Evolutionary conservation across 75 land plant genomes (phyloP), one percentile per base, ranked within the genome.

Genomic region (Pinus tabuliformis): DNA sequence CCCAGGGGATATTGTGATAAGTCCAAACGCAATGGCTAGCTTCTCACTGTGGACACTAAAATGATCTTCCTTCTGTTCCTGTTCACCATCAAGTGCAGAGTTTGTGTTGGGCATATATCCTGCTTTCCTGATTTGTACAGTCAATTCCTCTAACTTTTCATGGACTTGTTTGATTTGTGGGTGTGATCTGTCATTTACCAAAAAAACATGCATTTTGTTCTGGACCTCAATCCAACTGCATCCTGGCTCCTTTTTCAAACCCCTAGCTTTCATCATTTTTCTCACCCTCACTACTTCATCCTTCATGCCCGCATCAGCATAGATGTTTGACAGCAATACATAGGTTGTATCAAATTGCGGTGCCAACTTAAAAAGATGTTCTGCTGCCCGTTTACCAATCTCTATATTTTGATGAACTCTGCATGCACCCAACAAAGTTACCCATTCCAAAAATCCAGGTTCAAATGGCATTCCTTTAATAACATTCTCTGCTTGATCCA

Each of bases 401-500:
- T 79, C 78, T 17, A 79, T 42, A 45, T 77, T 65, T 36, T 70
- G 24, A 62, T 76, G 71, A 17, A 56, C 63, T 76, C 8, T 75
- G 66, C 79, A 76, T 9, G 81, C 49, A 22, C 80, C 45, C 6
- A 80, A 56, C 59, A 80, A 18, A 15, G 80, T 14, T 33, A 28
- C 64, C 81, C 78, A 80, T 26, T 45, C 78, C 17, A 21, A 70
- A 24, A 49, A 5, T 22, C 62, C 63, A 24, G 70, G 24, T 26
- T n/a, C 52, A 21, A 49, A 65, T 76, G 78, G 80, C 49, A 65
- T 56, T 9, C 49, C 63, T 18, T 80, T 36, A 22, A 80, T 39
- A 17, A 80, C 28, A 8, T 57, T n/a, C 58, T 80, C 72, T 52
- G 89, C 91, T 60, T 87, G 87, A 20, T 82, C 71, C 17, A 89